Percentiles rank a stretch among this genome's conserved stretches.
These are phyloP conservation scores for Lactarius pseudohatsudake DNA, from an alignment of 768 basidiomycete genomes.

Conservation along the genomic window DNA sequence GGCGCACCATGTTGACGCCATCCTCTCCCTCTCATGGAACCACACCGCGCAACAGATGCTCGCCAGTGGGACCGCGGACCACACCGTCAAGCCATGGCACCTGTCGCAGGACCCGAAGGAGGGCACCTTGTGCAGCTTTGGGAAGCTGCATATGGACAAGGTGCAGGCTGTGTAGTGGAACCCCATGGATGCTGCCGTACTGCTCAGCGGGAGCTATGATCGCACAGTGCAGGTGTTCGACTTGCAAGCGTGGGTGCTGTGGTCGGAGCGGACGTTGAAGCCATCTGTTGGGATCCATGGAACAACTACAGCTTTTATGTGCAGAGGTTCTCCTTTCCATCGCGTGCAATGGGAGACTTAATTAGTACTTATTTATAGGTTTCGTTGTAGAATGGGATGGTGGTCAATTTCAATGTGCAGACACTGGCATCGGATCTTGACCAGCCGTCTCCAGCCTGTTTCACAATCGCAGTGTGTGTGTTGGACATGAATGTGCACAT, in stretches of 20 bases:
- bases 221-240: slow-evolving; percentile 93
- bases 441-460: too few species aligned
- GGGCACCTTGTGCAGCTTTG: slow-evolving; percentile 74
- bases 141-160: slow-evolving; percentile 54
- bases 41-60: slow-evolving; percentile 83
- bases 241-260: slow-evolving; percentile 82
- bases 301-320: slow-evolving; percentile 48
- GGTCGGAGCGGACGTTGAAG: slow-evolving; percentile 91
- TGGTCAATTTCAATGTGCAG: too few species aligned
- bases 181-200: slow-evolving; percentile 76
- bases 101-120: slow-evolving; percentile 48
- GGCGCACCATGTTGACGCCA: slow-evolving; percentile 88
- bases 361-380: too few species aligned
- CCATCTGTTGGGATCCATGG: slow-evolving; percentile 95
- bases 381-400: too few species aligned
- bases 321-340: too few species aligned
- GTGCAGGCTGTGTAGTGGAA: slow-evolving; percentile 98
- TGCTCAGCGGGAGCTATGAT: slow-evolving; percentile 42
- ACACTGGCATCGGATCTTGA: too few species aligned
- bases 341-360: slow-evolving; percentile 72
- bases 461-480: too few species aligned
- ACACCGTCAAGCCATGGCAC: slow-evolving; percentile 98
- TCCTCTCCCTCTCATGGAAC: slow-evolving; percentile 94
- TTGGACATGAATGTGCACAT: too few species aligned
- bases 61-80: slow-evolving; percentile 90